A percentile compares a stretch with the other conserved stretches of the same genome.
Conservation (phyloP, 352 stramenopile species). For the Peronospora belbahrii region DNA sequence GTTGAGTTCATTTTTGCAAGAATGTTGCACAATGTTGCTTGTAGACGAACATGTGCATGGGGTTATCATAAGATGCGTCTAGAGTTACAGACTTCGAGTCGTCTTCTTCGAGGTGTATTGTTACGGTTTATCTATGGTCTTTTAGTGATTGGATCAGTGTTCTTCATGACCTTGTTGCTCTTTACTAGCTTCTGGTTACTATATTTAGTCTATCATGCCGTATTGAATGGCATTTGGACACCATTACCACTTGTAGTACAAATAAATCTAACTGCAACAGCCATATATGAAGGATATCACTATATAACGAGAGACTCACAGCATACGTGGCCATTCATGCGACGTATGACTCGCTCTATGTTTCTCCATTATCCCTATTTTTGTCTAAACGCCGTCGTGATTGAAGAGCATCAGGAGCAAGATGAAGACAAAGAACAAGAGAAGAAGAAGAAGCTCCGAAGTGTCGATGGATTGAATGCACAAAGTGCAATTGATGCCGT, state of each 20-base stretch:
- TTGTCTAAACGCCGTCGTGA: conserved; percentile 31
- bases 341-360: conserved; percentile 19
- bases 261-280: conserved; percentile 27
- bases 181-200: conserved; percentile 7
- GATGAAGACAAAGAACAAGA: neutral
- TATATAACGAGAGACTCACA: conserved; percentile 13
- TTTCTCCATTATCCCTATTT: conserved; percentile 55
- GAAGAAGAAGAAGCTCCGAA: neutral
- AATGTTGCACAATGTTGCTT: neutral
- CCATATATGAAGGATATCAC: conserved; percentile 44
- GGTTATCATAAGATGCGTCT: conserved; percentile 17
- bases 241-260: conserved; percentile 14
- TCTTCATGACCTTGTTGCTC: conserved; percentile 13
- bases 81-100: conserved; percentile 20
- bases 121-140: conserved; percentile 23
- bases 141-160: conserved; percentile 22
- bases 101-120: conserved; percentile 8
- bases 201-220: neutral
- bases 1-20: neutral
- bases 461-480: conserved; percentile 8
- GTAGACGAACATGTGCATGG: conserved; percentile 7
- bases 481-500: conserved; percentile 4
- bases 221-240: conserved; percentile 6
- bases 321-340: conserved; percentile 40
- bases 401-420: conserved; percentile 24